Conservation (phyloP, 352 stramenopile genomes). For the Plasmopara halstedii region DNA sequence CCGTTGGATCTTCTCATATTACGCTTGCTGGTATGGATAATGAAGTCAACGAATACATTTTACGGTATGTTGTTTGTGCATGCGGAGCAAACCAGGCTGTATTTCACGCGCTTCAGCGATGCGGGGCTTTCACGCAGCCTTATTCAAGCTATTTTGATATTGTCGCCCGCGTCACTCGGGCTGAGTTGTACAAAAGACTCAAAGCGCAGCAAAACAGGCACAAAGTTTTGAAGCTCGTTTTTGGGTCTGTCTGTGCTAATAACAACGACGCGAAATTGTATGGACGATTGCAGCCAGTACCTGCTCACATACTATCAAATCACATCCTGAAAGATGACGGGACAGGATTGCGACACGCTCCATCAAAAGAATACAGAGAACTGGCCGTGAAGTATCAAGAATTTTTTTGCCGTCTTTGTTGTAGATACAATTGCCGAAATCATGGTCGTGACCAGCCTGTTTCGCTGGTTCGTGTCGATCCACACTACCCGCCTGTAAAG, state of each 20-base stretch:
- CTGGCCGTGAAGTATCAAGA: conserved; percentile 36
- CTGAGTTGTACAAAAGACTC: conserved; percentile 17
- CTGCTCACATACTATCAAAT: conserved; percentile 25
- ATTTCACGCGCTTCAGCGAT: conserved; percentile 42
- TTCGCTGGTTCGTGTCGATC: conserved; percentile 39
- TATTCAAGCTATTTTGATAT: conserved; percentile 52
- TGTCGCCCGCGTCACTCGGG: conserved; percentile 21
- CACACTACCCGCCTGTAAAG: conserved; percentile 47
- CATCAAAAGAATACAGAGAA: conserved; percentile 16
- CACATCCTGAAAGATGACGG: conserved; percentile 8
- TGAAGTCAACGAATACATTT: conserved; percentile 54
- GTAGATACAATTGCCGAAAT: conserved; percentile 62
- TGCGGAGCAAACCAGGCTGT: conserved; percentile 28
- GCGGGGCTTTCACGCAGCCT: conserved; percentile 42
- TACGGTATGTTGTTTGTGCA: conserved; percentile 45
- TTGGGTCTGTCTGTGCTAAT: conserved; percentile 3
- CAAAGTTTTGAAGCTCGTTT: neutral
- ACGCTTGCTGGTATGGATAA: conserved; percentile 48
- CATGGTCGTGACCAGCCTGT: conserved; percentile 53
- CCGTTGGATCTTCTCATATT: conserved; percentile 27
- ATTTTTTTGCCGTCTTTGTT: conserved; percentile 75
- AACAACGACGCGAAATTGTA: conserved; percentile 13
- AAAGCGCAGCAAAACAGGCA: conserved; percentile 6
- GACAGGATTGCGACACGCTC: conserved; percentile 11
- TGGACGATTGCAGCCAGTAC: conserved; percentile 23